Conservation (phyloP, 148 eudicot genomes). For the Fallopia convolvulus region DNA sequence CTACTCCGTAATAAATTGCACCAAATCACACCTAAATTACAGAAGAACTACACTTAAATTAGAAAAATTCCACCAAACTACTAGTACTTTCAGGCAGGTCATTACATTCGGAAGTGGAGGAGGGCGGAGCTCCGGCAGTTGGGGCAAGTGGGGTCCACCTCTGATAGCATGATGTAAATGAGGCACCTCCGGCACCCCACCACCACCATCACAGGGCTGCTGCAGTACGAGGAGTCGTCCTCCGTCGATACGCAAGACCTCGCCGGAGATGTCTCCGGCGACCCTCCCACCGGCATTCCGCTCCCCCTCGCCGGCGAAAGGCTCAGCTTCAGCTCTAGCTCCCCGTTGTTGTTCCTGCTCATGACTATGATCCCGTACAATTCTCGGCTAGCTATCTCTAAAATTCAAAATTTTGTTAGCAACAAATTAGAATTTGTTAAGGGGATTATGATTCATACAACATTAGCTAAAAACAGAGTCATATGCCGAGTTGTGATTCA, state of each 20-base stretch:
- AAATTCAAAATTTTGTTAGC: too few relatives aligned
- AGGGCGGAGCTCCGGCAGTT: conserved; percentile 17
- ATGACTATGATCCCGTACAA: too few relatives aligned
- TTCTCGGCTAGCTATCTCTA: too few relatives aligned
- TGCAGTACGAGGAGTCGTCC: background rate
- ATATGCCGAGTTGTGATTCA: background rate
- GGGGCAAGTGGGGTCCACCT: conserved; percentile 21
- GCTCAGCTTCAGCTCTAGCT: background rate
- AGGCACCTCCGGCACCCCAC: conserved; percentile 11
- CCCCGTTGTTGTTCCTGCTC: background rate
- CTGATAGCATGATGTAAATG: conserved; percentile 20
- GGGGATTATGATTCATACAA: too few relatives aligned
- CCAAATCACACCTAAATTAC: too few relatives aligned
- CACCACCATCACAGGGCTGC: conserved; percentile 12
- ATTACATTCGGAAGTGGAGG: conserved; percentile 5
- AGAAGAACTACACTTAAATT: too few relatives aligned
- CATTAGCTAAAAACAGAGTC: background rate
- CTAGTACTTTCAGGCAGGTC: too few relatives aligned
- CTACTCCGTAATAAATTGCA: too few relatives aligned
- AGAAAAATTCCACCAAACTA: too few relatives aligned
- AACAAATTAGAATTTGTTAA: background rate
- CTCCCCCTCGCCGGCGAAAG: too few relatives aligned
- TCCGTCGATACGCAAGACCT: conserved; percentile 16
- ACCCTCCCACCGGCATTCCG: background rate
- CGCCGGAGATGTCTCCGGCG: conserved; percentile 1